phyloP scores from a whole-genome alignment of 768 basidiomycete genomes.

The Podaxis rugospora region DNA sequence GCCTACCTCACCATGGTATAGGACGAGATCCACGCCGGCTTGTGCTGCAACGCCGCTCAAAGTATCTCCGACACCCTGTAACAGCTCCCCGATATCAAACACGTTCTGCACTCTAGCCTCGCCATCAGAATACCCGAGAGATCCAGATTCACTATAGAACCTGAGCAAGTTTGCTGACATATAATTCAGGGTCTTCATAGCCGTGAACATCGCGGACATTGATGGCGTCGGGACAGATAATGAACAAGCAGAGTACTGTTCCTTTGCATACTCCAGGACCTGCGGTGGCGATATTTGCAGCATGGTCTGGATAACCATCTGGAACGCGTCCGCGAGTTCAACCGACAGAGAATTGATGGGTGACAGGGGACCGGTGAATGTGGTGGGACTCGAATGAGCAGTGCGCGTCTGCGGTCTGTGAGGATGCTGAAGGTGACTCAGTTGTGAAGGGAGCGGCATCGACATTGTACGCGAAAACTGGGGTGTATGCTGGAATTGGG shows the following conservation, averaged over 20 bases:
- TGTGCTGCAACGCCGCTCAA: constrained; percentile 81
- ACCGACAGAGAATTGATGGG: constrained; percentile 69
- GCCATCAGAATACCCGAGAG: constrained; percentile 6
- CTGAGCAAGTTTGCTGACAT: constrained; percentile 80
- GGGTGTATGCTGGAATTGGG: constrained; percentile 29
- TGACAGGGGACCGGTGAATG: constrained; percentile 21
- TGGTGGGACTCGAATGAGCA: constrained; percentile 17
- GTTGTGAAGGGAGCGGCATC: constrained; percentile 73
- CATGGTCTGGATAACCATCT: constrained; percentile 87
- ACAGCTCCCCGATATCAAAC: constrained; percentile 88
- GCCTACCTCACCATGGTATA: constrained; percentile 86
- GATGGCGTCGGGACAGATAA: constrained; percentile 84
- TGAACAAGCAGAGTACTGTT: constrained; percentile 88
- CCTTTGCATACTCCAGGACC: constrained; percentile 86
- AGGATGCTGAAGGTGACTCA: constrained; percentile 74
- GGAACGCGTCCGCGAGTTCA: constrained; percentile 88
- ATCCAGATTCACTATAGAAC: constrained; percentile 33
- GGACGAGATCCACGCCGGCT: constrained; percentile 82
- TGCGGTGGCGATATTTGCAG: constrained; percentile 89
- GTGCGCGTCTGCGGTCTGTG: constrained; percentile 28
- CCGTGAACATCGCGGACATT: constrained; percentile 83
- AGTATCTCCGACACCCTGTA: constrained; percentile 87
- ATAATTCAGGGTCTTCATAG: constrained; percentile 93
- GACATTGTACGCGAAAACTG: constrained; percentile 76
- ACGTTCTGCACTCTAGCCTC: constrained; percentile 39